These are phyloP conservation scores for Myochromella boudieri DNA, from an alignment of 768 basidiomycete genomes.

Conservation along the genomic window DNA sequence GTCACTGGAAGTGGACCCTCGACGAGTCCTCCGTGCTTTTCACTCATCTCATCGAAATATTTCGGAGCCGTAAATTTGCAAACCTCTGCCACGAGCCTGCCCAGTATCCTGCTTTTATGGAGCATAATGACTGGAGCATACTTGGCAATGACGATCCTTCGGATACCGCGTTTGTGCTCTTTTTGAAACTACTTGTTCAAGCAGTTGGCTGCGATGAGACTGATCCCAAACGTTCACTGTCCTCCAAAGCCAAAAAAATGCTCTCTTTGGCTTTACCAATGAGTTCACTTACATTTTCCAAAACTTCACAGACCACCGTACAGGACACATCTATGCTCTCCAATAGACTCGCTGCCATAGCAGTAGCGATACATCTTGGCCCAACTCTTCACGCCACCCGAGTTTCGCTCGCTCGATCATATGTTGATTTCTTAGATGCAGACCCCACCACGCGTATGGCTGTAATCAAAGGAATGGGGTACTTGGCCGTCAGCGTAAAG, in stretches of 20 bases:
- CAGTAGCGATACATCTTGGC: conserved; percentile 69
- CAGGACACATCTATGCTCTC: conserved; percentile 73
- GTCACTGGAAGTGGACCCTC: conserved; percentile 77
- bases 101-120: conserved; percentile 75
- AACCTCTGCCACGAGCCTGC: conserved; percentile 61
- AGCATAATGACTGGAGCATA: conserved; percentile 49
- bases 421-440: conserved; percentile 65
- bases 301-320: conserved; percentile 44
- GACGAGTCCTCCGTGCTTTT: conserved; percentile 58
- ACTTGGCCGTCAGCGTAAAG: conserved; percentile 62
- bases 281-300: conserved; percentile 64
- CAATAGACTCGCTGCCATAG: conserved; percentile 77
- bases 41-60: conserved; percentile 65
- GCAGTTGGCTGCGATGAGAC: conserved; percentile 37
- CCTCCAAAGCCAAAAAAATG: conserved; percentile 60
- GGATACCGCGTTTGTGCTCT: conserved; percentile 78
- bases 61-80: conserved; percentile 73
- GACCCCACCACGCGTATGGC: conserved; percentile 64
- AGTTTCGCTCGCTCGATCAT: conserved; percentile 63
- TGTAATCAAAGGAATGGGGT: conserved; percentile 74
- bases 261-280: conserved; percentile 73
- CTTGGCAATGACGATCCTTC: conserved; percentile 46
- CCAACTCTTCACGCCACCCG: conserved; percentile 46
- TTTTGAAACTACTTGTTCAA: conserved; percentile 79
- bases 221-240: conserved; percentile 30